phyloP scores from a whole-genome alignment of 2,329 filamentous ascomycete genomes.

The Curvularia verruculosa region DNA sequence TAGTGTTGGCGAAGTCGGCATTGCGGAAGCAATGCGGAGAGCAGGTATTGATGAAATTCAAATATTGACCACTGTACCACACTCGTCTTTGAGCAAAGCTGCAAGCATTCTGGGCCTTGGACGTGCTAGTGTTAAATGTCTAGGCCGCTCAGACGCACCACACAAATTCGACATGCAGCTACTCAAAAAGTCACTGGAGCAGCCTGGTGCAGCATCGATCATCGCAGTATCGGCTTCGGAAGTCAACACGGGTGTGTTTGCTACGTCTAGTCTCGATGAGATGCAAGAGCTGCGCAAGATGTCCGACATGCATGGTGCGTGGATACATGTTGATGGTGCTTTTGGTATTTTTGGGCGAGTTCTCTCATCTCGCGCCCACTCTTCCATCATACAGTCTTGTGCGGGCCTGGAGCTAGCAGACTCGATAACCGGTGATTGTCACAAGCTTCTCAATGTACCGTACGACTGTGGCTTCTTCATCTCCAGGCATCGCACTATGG shows the following conservation, averaged over 20 bases:
- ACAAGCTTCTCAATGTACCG: constrained; percentile 93
- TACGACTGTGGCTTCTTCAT: constrained; percentile 95
- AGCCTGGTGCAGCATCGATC: constrained; percentile 68
- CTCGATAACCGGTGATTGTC: constrained; percentile 83
- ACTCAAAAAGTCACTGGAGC: constrained; percentile 66
- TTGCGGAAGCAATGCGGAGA: constrained; percentile 68
- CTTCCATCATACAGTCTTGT: constrained; percentile 56
- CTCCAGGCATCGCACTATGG: constrained; percentile 57
- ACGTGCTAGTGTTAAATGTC: constrained; percentile 67
- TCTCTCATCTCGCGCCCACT: constrained; percentile 66
- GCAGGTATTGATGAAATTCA: constrained; percentile 72
- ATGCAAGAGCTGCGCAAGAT: constrained; percentile 68
- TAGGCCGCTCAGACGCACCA: constrained; percentile 61
- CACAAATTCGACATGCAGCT: constrained; percentile 73
- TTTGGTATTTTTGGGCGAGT: constrained; percentile 83
- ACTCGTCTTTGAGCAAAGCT: constrained; percentile 84
- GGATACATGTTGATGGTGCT: constrained; percentile 90
- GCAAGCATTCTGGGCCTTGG: constrained; percentile 83
- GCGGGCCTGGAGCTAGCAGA: constrained; percentile 80
- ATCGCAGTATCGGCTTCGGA: constrained; percentile 84
- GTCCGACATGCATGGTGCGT: constrained; percentile 75
- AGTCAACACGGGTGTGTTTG: constrained; percentile 87
- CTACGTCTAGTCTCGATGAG: constrained; percentile 64
- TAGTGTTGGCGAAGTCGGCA: constrained; percentile 70
- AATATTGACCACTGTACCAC: constrained; percentile 79